Evolutionary conservation across 2,329 filamentous ascomycete genomes (phyloP), one percentile per base, ranked within the genome.

Genomic region (Mariannaea sp.): DNA sequence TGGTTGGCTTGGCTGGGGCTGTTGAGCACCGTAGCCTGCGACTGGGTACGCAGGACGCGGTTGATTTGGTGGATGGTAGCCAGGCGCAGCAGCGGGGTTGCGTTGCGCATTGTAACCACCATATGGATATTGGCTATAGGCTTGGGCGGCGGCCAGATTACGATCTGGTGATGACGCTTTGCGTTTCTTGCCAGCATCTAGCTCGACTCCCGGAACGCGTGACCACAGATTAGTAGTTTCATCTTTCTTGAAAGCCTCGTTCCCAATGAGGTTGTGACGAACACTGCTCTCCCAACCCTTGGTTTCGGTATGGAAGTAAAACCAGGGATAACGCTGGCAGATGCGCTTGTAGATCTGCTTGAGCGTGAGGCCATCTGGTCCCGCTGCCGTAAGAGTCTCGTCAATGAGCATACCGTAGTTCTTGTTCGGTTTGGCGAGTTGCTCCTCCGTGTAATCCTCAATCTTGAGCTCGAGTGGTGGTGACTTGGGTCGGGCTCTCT

Each of bases 221-320:
- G 75, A 78, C 82, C 82, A 85, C 16, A 82, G 70, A 36, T 80
- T 77, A 1, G 78, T 81, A 22, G 77, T 75, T 30, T 83, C 80
- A 55, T 81, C 78, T 66, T 85, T 85, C 58, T 74, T 76, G 65
- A 85, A 85, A 6, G 81, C 82, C 58, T 81, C 79, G 65, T 85
- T 85, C 2, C 81, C 82, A 59, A 85, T 83, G 22, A 85, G 75
- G 51, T 85, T 85, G 61, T 85, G 82, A 1, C 82, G 79, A n/a
- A 85, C 82, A 61, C 81, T 85, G 59, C 82, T 85, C 66, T 85
- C 82, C 82, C 82, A 85, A n/a, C 82, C 82, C 65, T 84, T 85
- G 5, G 82, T 85, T 64, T 83, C 81, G 14, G 81, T 80, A 48
- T 74, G 75, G 62, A 85, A 85, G 59, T 79, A 81, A 58, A 82